Evolutionary conservation across 495 filamentous ascomycete species (phyloP).

Genomic region (Cercophora samala): DNA sequence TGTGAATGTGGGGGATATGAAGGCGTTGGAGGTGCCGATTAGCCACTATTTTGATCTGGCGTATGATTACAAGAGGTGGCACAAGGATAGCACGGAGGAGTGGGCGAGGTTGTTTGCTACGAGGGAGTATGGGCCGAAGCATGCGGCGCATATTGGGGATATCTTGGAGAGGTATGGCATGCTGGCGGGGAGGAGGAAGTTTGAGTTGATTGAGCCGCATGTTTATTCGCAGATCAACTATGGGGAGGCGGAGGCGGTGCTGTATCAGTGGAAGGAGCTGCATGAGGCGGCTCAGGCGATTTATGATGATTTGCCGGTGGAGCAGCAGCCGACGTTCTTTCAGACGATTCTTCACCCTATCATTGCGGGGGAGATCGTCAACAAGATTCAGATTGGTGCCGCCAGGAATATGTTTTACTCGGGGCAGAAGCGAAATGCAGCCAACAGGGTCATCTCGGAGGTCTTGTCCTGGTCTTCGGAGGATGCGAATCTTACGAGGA

Average conservation of each 20-base stretch:
- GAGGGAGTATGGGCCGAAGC: constrained; percentile 55
- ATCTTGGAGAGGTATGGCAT: constrained; percentile 61
- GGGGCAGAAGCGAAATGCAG: constrained; percentile 60
- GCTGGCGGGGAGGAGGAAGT: constrained; percentile 63
- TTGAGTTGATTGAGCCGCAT: constrained; percentile 61
- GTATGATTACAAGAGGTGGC: constrained; percentile 58
- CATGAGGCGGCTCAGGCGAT: constrained; percentile 51
- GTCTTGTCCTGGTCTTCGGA: constrained; percentile 58
- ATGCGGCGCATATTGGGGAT: constrained; percentile 49
- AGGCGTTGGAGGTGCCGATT: constrained; percentile 66
- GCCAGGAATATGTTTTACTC: constrained; percentile 63
- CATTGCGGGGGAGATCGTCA: constrained; percentile 57
- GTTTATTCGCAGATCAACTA: constrained; percentile 68
- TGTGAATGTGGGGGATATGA: constrained; percentile 73
- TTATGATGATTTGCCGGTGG: constrained; percentile 50
- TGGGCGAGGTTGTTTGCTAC: constrained; percentile 58
- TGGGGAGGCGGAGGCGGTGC: constrained; percentile 63
- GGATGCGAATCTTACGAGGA: constrained; percentile 58
- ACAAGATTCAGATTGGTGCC: constrained; percentile 58
- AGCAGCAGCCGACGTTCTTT: constrained; percentile 58
- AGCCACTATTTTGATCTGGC: constrained; percentile 65
- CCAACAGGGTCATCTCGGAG: constrained; percentile 59
- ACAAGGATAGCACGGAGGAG: constrained; percentile 49
- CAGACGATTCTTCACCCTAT: constrained; percentile 68
- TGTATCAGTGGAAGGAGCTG: constrained; percentile 62